Conservation (phyloP, 441 rosid species). For the Erodium trifolium region DNA sequence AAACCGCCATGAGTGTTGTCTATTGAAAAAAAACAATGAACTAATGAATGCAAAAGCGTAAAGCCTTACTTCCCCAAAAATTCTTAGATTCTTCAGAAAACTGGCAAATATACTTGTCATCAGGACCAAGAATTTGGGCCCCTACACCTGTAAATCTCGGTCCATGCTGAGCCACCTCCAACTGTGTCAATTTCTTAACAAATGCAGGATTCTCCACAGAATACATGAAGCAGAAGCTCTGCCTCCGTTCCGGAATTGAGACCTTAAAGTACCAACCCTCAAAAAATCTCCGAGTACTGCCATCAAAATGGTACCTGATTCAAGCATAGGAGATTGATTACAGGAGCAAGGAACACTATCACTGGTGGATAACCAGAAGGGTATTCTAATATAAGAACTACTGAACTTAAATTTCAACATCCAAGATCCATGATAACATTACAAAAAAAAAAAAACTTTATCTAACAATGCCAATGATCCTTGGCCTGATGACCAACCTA, state of each 20-base stretch:
- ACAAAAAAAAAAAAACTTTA: not conserved
- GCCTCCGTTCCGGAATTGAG: constrained; percentile 67
- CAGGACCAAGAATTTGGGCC: constrained; percentile 87
- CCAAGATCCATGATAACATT: not conserved
- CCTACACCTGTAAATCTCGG: constrained; percentile 75
- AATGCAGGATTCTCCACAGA: constrained; percentile 84
- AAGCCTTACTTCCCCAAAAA: constrained; percentile 85
- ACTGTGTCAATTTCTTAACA: constrained; percentile 34
- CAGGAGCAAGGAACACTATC: not conserved
- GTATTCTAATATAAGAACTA: not conserved
- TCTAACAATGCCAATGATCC: not conserved
- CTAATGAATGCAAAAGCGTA: not conserved
- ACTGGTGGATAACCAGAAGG: not conserved
- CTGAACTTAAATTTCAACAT: not conserved
- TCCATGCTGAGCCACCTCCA: constrained; percentile 57
- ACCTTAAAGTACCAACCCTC: constrained; percentile 97
- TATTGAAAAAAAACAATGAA: not conserved
- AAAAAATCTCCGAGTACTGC: constrained; percentile 58
- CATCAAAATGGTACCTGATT: constrained; percentile 83
- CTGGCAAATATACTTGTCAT: constrained; percentile 75
- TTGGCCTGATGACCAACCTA: not conserved
- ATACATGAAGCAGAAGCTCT: constrained; percentile 95
- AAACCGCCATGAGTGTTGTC: not conserved
- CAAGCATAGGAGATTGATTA: not conserved
- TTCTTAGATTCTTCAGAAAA: constrained; percentile 53